Percentiles rank a stretch among this genome's conserved stretches.
phyloP scores from a whole-genome alignment of 1,284 basidiomycete genomes.

The Tylopilus orsonianus region DNA sequence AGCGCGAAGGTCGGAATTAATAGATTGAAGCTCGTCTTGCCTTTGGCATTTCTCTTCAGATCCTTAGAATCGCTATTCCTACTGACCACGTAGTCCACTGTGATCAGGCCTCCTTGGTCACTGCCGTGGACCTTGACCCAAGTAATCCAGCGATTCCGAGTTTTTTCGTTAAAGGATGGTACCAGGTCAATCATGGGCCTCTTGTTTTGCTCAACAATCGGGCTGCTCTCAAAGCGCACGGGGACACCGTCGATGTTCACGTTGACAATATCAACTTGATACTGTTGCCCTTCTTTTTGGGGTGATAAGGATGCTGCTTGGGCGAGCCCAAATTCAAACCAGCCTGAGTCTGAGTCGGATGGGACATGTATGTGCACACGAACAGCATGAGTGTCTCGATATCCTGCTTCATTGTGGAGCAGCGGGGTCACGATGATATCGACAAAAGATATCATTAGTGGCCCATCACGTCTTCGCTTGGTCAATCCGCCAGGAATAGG shows the following conservation, averaged over 20 bases:
- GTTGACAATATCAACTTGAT: slow-evolving; percentile 53
- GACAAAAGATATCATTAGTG: slow-evolving; percentile 62
- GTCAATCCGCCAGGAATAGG: slow-evolving; percentile 24
- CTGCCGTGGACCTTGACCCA: slow-evolving; percentile 65
- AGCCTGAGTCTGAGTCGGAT: slow-evolving; percentile 55
- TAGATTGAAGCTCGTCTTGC: slow-evolving; percentile 42
- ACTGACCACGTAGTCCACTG: slow-evolving; percentile 64
- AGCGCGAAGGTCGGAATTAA: slow-evolving; percentile 68
- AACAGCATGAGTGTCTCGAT: slow-evolving; percentile 56
- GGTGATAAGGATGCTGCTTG: slow-evolving; percentile 31
- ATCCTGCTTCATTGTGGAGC: slow-evolving; percentile 28
- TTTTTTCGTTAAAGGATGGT: slow-evolving; percentile 46
- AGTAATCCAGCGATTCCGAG: slow-evolving; percentile 56
- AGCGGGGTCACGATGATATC: slow-evolving; percentile 55
- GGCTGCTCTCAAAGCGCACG: slow-evolving; percentile 54
- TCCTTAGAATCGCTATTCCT: slow-evolving; percentile 14
- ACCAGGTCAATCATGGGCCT: slow-evolving; percentile 36
- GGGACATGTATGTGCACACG: slow-evolving; percentile 56
- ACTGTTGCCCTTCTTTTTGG: slow-evolving; percentile 27
- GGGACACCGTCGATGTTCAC: slow-evolving; percentile 66
- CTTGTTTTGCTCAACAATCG: slow-evolving; percentile 40
- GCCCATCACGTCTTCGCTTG: slow-evolving; percentile 49
- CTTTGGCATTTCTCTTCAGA: slow-evolving; percentile 36
- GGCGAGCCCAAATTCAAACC: slow-evolving; percentile 77
- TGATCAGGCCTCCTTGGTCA: slow-evolving; percentile 47